phyloP scores from a whole-genome alignment of 1,139 yeast genomes.

The Meyerozyma guilliermondii region DNA sequence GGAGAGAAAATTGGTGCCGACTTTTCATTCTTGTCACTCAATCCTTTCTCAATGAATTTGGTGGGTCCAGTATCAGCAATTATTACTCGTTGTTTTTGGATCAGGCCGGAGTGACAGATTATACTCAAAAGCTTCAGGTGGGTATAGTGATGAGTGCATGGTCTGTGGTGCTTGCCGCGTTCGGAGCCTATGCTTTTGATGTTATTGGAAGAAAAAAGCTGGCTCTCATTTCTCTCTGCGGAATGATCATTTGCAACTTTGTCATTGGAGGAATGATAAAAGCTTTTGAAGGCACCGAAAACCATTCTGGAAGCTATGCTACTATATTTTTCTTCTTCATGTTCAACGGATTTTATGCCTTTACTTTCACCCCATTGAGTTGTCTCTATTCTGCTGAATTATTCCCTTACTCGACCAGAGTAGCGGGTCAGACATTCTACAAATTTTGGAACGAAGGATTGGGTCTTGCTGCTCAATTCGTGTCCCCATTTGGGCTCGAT shows the following conservation, averaged over 20 bases:
- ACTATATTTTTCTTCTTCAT: neutral
- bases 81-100: neutral
- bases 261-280: neutral
- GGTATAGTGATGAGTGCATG: conserved; percentile 1
- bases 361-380: neutral
- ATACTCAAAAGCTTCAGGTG: neutral
- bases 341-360: neutral
- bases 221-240: neutral
- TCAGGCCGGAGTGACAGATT: neutral
- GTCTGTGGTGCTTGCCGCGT: neutral
- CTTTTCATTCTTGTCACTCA: neutral
- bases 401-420: neutral
- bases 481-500: neutral
- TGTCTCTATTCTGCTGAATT: neutral
- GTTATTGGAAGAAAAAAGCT: neutral
- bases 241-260: neutral
- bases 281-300: neutral
- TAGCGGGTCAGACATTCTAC: neutral
- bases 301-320: neutral
- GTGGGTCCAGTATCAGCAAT: neutral
- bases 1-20: neutral
- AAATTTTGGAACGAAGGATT: neutral
- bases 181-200: neutral
- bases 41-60: neutral
- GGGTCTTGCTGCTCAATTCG: neutral